These are phyloP conservation scores for Chaetoscypha palmicola DNA, from an alignment of 2,329 filamentous ascomycete genomes.

Conservation along the genomic window DNA sequence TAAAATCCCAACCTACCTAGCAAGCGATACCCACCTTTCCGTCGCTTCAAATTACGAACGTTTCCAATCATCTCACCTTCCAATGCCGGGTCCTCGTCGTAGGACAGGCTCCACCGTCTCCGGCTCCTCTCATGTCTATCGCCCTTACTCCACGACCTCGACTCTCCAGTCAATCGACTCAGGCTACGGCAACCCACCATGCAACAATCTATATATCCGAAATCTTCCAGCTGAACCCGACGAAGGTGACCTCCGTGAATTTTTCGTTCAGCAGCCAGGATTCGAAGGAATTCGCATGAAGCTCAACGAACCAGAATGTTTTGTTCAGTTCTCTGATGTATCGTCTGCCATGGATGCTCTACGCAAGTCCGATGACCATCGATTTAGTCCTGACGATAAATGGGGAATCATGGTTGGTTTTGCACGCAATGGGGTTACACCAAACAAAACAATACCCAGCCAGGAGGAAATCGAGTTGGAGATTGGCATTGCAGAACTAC, in stretches of 20 bases:
- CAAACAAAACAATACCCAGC: neutral
- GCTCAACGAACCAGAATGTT: constrained; percentile 10
- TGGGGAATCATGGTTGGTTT: constrained; percentile 11
- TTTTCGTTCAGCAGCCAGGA: constrained; percentile 4
- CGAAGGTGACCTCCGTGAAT: constrained; percentile 7
- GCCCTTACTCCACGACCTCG: constrained; percentile 6
- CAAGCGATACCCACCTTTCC: constrained; percentile 3
- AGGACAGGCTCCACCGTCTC: neutral
- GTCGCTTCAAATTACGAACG: constrained; percentile 1
- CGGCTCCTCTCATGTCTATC: constrained; percentile 4
- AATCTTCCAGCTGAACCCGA: constrained; percentile 7
- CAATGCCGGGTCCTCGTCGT: neutral
- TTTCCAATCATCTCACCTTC: neutral
- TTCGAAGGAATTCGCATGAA: constrained; percentile 10
- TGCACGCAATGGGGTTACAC: constrained; percentile 4
- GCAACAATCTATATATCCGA: constrained; percentile 8
- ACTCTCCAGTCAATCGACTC: constrained; percentile 10
- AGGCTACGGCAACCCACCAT: constrained; percentile 9
- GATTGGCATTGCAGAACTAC: constrained; percentile 6
- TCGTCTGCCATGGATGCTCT: constrained; percentile 2
- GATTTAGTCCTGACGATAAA: constrained; percentile 8
- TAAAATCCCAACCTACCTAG: constrained; percentile 5
- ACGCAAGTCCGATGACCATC: constrained; percentile 8
- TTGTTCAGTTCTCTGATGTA: constrained; percentile 7
- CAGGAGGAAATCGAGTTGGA: constrained; percentile 10